These are phyloP conservation scores for Cyberlindnera euphorbiiphila DNA, from an alignment of 805 yeast genomes.

Conservation along the genomic window DNA sequence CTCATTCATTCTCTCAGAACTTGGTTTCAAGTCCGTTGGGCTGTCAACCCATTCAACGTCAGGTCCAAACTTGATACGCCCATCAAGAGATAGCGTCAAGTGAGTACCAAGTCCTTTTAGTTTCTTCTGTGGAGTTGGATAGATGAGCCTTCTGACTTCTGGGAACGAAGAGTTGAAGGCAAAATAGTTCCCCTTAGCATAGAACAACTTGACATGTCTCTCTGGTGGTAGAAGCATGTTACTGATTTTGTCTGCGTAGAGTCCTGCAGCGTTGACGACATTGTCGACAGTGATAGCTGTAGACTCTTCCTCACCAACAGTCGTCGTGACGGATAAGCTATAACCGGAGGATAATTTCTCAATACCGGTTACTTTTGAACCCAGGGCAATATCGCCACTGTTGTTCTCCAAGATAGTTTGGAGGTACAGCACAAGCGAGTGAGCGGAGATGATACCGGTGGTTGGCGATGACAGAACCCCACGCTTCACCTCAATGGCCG, in stretches of 20 bases:
- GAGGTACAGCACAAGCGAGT: conserved; percentile 62
- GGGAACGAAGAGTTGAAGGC: conserved; percentile 48
- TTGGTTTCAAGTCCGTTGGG: conserved; percentile 46
- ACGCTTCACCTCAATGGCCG: conserved; percentile 56
- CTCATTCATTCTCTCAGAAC: conserved; percentile 41
- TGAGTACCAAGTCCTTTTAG: conserved; percentile 85
- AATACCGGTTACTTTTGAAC: conserved; percentile 49
- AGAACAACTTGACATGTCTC: conserved; percentile 54
- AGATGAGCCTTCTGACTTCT: conserved; percentile 53
- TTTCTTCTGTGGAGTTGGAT: conserved; percentile 75
- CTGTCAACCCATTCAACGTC: conserved; percentile 76
- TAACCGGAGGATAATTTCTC: conserved; percentile 28
- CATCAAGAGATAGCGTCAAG: conserved; percentile 77
- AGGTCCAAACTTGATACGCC: conserved; percentile 81
- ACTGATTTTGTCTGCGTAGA: conserved; percentile 67
- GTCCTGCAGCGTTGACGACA: conserved; percentile 77
- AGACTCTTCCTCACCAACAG: conserved; percentile 34
- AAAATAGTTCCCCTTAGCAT: conserved; percentile 85
- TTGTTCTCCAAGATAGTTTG: conserved; percentile 50
- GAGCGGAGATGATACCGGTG: conserved; percentile 83
- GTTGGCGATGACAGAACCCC: conserved; percentile 72
- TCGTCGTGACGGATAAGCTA: conserved; percentile 28
- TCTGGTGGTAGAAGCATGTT: conserved; percentile 64
- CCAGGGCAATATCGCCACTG: conserved; percentile 62
- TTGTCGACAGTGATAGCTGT: conserved; percentile 50